A percentile compares a stretch with the other conserved stretches of the same genome.
phyloP scores from a whole-genome alignment of 2,329 filamentous ascomycete species.

The Talaromyces sp. region DNA sequence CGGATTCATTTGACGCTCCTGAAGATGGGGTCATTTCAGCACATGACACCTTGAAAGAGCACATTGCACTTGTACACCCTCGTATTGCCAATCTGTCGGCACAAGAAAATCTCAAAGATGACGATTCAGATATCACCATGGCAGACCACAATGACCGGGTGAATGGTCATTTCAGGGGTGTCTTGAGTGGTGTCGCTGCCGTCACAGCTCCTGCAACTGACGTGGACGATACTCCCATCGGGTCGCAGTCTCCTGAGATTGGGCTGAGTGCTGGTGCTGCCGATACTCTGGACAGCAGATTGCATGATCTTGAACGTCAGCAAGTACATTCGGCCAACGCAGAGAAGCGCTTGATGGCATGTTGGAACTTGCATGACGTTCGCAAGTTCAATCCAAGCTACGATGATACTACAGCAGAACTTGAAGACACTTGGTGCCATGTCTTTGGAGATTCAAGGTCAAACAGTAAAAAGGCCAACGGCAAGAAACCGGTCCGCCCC shows the following conservation, averaged over 20 bases:
- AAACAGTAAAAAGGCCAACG: slow-evolving; percentile 29
- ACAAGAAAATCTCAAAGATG: slow-evolving; percentile 26
- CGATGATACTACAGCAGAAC: slow-evolving; percentile 28
- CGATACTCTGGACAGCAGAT: slow-evolving; percentile 21
- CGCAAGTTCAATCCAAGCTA: slow-evolving; percentile 34
- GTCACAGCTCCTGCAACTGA: slow-evolving; percentile 19
- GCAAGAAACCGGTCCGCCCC: slow-evolving; percentile 27
- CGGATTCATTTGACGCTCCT: slow-evolving; percentile 31
- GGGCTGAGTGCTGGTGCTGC: neutral
- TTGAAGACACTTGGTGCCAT: slow-evolving; percentile 33
- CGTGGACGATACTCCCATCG: slow-evolving; percentile 20
- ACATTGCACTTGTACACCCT: slow-evolving; percentile 35
- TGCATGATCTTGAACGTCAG: slow-evolving; percentile 25
- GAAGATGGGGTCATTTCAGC: slow-evolving; percentile 25
- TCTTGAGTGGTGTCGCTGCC: neutral
- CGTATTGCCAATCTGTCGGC: slow-evolving; percentile 27
- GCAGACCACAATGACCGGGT: slow-evolving; percentile 20
- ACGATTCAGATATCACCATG: slow-evolving; percentile 10
- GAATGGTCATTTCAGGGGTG: slow-evolving; percentile 11
- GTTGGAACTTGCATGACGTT: slow-evolving; percentile 39
- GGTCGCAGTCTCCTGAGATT: slow-evolving; percentile 11
- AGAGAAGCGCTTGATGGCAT: slow-evolving; percentile 31
- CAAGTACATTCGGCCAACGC: slow-evolving; percentile 24
- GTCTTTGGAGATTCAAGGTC: slow-evolving; percentile 32
- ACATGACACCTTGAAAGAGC: slow-evolving; percentile 31